Percentiles rank a stretch among this genome's conserved stretches.
phyloP scores from a whole-genome alignment of 495 filamentous ascomycete genomes.

The Talaromyces liani region DNA sequence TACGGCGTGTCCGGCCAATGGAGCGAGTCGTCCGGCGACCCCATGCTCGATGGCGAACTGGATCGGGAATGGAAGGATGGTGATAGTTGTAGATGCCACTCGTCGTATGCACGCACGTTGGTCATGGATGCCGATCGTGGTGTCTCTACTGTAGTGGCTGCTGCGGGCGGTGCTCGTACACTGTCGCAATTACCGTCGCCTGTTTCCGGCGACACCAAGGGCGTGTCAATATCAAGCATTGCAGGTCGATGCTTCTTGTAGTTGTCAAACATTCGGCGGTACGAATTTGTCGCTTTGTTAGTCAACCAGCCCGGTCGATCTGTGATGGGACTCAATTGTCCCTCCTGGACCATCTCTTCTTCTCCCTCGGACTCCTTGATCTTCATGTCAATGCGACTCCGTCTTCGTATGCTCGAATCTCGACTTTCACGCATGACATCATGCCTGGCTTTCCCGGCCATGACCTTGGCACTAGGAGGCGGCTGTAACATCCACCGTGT shows the following conservation, averaged over 20 bases:
- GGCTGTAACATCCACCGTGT: constrained; percentile 89
- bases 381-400: constrained; percentile 1
- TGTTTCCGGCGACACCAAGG: background rate
- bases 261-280: background rate
- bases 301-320: background rate
- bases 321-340: background rate
- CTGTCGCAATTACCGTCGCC: background rate
- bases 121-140: constrained; percentile 14
- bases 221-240: background rate
- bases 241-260: constrained; percentile 6
- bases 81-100: constrained; percentile 21
- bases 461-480: constrained; percentile 73
- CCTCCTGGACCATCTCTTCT: constrained; percentile 4
- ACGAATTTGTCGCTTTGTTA: background rate
- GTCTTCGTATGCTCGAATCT: constrained; percentile 3
- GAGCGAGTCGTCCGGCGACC: constrained; percentile 26
- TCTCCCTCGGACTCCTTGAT: constrained; percentile 3
- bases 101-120: background rate
- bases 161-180: background rate
- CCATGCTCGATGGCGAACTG: constrained; percentile 25
- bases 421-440: constrained; percentile 16
- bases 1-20: constrained; percentile 33
- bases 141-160: constrained; percentile 2
- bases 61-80: constrained; percentile 23
- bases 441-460: constrained; percentile 69